Evolutionary conservation across 2,329 filamentous ascomycete genomes (phyloP), one percentile per base, ranked within the genome.

Genomic region (Exophiala aquamarina): DNA sequence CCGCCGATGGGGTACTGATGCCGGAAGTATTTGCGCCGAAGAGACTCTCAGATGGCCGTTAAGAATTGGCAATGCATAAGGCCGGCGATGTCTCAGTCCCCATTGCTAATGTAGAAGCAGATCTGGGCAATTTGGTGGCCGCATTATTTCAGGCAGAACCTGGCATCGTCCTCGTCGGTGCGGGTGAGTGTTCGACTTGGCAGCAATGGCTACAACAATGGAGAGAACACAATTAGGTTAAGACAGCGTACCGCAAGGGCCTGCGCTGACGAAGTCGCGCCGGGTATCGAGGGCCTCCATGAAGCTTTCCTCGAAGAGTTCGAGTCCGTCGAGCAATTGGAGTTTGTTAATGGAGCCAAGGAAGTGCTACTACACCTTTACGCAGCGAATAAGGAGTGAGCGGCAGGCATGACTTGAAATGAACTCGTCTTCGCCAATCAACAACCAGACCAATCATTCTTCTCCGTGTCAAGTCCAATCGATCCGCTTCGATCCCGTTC

Each of bases 211-310:
- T 36, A 14, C 7, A 14, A 36, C 14, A 14, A 36, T 36, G 33
- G 33, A 17, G 33, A 36, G 33, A 36, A 7, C 14, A 7, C 18
- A 36, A 36, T 17, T 7, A 17, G 7, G 33, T 36, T 14, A 36
- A 14, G 7, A 36, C 33, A 17, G 18, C 7, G 18, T 36, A 36
- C 18, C 33, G 33, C 33, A 36, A n/a, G 33, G 18, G 33, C 33
- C 33, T 36, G n/a, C 14, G 14, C 33, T 36, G 14, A 36, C 14
- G 33, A 36, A 36, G 33, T 36, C 33, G 33, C 33, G 14, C 33
- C 33, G 9, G 33, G 33, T 7, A 36, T 17, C 7, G 33, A 36
- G 33, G 33, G 18, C 7, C n/a, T 36, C 7, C 33, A 36, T 36
- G 33, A 36, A 17, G 14, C 33, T 7, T 8, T 36, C 14, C n/a